Base-by-base conservation (phyloP, 768 basidiomycete species). In the Russula sp. region DNA sequence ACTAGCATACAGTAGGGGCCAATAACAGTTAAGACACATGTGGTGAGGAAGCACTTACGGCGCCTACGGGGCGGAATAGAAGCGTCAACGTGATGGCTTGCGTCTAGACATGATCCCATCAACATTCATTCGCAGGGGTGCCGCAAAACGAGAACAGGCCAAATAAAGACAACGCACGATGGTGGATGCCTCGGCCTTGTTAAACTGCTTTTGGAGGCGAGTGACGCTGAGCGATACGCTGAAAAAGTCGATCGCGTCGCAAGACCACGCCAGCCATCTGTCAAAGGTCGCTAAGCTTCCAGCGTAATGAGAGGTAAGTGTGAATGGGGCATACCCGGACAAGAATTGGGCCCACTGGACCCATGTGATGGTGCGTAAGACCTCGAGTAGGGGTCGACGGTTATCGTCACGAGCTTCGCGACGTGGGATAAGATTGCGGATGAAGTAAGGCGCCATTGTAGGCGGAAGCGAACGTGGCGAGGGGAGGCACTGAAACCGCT, bases 11-110 rank as follows among this genome's bases (percentile, higher is more conserved):
- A 36, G 36, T 36, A 13, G 36, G 22, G 24, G 13, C 34, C n/a
- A 48, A 18, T 59, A 36, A 28, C 20, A 11, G 13, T 10, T 55
- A 44, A 49, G 28, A 56, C 61, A 50, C 61, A 28, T 30, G 38
- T 24, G 51, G 56, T 49, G 46, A 57, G 48, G 60, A 38, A 57
- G 49, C 56, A 69, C 81, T 72, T 55, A 81, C 87, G 52, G 90
- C 89, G 46, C 89, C 90, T 54, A 82, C 77, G 5, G 90, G 88
- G 63, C 95, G 85, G 80, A 98, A 90, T 22, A 98, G 83, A 2
- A 98, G 80, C 0, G 95, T 97, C 54, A 98, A 80, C 9, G 95
- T 97, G 72, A 98, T 94, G 6, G 92, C 83, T 24, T 87, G 86
- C 54, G 91, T 90, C 81, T 81, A 61, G 44, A 53, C n/a, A 26